Evolutionary conservation across 768 basidiomycete genomes (phyloP), one percentile per base, ranked within the genome.

Genomic region (Hirschioporus abietinus): DNA sequence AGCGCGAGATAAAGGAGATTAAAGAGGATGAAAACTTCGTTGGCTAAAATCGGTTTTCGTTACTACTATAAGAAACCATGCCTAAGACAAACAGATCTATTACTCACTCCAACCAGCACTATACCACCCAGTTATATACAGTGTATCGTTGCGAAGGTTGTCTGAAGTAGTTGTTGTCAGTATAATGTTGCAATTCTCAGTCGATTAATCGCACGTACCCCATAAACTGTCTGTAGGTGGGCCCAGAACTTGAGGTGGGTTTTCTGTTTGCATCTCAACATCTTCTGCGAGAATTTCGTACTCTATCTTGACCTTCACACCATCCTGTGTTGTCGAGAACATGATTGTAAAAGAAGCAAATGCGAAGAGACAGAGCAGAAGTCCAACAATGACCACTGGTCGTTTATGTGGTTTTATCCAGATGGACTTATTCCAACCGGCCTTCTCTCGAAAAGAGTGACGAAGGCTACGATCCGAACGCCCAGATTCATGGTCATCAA

Each of bases 51-150:
- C 23, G 7, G 26, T 10, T 6, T 30, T 23, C 7, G 42, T 12
- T 35, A 17, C 6, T 27, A 9, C 3, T 42, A 25, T 26, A 17
- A 23, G 20, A 0, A 9, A 25, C 23, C 3, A 23, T 34, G 66
- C 60, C 1, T 66, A 18, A 58, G 35, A 59, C 20, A 12, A 52
- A 15, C 3, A 6, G 5, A 52, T 52, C 12, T 20, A 5, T 60
- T 34, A 81, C 86, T 70, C 72, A 86, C 86, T 90, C 90, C 90
- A 92, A 36, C 90, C 90, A 18, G 89, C 88, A 57, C 86, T 86
- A 57, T 86, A 79, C 88, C 88, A 92, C 18, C 88, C 88, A 1
- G 89, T 87, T 66, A 92, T 84, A 69, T 91, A 92, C 68, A 87
- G 81, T 4, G 78, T 77, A 66, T 89, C 84, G n/a, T 82, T 76